Evolutionary conservation across 2,329 filamentous ascomycete genomes (phyloP).

Genomic region (Alternaria alternata): DNA sequence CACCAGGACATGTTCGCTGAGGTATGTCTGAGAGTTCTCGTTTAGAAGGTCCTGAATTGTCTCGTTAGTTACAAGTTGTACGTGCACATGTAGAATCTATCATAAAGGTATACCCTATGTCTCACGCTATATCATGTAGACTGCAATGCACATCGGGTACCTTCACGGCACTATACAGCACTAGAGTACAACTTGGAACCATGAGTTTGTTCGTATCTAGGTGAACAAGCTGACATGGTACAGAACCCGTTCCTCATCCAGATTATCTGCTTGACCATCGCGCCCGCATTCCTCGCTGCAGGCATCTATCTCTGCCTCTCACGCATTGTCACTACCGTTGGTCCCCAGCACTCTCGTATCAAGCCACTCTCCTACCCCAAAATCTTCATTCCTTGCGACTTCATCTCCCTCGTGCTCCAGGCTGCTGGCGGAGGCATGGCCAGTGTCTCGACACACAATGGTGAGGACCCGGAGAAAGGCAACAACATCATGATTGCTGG

Average conservation of each 20-base stretch:
- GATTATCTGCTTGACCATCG: slow-evolving; percentile 68
- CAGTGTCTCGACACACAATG: slow-evolving; percentile 41
- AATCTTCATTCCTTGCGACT: slow-evolving; percentile 61
- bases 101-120: background rate
- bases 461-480: slow-evolving; percentile 47
- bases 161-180: background rate
- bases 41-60: background rate
- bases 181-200: background rate
- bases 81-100: background rate
- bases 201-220: background rate
- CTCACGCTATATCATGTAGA: background rate
- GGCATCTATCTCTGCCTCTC: slow-evolving; percentile 72
- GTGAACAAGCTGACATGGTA: slow-evolving; percentile 8
- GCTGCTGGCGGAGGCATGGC: slow-evolving; percentile 56
- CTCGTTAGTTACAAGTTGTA: background rate
- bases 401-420: slow-evolving; percentile 56
- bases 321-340: slow-evolving; percentile 52
- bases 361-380: slow-evolving; percentile 57
- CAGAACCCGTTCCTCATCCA: slow-evolving; percentile 70
- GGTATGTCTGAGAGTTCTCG: slow-evolving; percentile 23
- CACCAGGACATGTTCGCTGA: slow-evolving; percentile 65
- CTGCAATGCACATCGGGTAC: background rate
- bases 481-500: slow-evolving; percentile 58
- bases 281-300: slow-evolving; percentile 64
- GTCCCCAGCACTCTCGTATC: slow-evolving; percentile 53